Evolutionary conservation across 345 rosid species (phyloP).

Genomic region (Laguncularia racemosa): DNA sequence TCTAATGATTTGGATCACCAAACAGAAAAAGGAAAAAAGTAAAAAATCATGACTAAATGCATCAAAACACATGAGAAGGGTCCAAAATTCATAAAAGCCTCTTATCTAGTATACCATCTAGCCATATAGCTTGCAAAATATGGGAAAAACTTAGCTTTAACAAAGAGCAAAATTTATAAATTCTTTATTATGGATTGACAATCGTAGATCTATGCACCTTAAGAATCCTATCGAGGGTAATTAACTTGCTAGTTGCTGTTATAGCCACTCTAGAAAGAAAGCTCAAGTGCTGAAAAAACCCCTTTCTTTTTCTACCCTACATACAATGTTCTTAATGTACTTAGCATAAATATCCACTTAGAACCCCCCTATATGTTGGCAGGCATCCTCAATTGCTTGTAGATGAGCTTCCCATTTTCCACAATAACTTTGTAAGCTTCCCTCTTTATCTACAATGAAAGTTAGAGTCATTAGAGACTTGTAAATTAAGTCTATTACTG

Average conservation of each 20-base stretch:
- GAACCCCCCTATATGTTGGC: conserved; percentile 38
- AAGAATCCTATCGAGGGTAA: conserved; percentile 41
- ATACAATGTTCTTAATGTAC: conserved; percentile 48
- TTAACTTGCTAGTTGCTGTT: conserved; percentile 63
- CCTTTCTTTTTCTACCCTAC: conserved; percentile 68
- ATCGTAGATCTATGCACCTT: conserved; percentile 44
- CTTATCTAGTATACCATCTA: too few species aligned
- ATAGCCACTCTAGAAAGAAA: conserved; percentile 65
- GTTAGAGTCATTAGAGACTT: not conserved
- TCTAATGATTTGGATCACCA: too few species aligned
- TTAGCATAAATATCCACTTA: conserved; percentile 66
- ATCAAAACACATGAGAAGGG: too few species aligned
- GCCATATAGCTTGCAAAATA: too few species aligned
- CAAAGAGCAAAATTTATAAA: too few species aligned
- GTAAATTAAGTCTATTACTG: too few species aligned
- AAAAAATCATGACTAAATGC: too few species aligned
- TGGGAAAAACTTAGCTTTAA: too few species aligned
- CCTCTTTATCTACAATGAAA: conserved; percentile 45
- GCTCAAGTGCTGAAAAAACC: conserved; percentile 61
- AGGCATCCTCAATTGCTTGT: conserved; percentile 17
- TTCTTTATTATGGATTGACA: too few species aligned
- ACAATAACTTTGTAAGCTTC: conserved; percentile 44
- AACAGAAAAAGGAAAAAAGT: too few species aligned
- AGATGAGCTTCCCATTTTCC: conserved; percentile 41
- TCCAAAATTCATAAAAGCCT: too few species aligned